A percentile compares a stretch with the other conserved stretches of the same genome.
Conservation (phyloP, 208 protist species). For the Acanthamoeba polyphaga region DNA sequence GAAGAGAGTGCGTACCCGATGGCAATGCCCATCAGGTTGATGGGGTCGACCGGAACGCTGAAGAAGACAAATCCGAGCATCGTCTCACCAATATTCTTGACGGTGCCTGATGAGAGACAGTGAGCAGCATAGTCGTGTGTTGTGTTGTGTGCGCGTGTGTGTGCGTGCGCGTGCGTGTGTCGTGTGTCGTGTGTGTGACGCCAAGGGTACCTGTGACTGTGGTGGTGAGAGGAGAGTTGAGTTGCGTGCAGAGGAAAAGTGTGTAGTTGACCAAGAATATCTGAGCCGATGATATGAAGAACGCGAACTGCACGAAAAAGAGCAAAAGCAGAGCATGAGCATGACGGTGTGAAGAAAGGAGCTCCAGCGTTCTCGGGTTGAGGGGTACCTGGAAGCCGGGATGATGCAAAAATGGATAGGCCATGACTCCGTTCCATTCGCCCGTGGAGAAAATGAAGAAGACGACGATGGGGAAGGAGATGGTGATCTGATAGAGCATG, state of each 20-base stretch:
- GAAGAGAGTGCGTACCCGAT: background rate
- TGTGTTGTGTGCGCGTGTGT: too few species aligned
- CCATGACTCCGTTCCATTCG: background rate
- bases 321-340: too few species aligned
- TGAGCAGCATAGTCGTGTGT: too few species aligned
- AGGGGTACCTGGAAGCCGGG: constrained; percentile 10
- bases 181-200: background rate
- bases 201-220: constrained; percentile 16
- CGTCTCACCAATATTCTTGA: constrained; percentile 15
- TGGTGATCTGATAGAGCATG: constrained; percentile 54
- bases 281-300: constrained; percentile 39
- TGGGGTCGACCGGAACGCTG: background rate
- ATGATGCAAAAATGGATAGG: background rate
- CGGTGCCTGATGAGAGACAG: background rate
- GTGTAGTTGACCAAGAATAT: constrained; percentile 56
- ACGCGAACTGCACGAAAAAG: background rate
- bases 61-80: constrained; percentile 32
- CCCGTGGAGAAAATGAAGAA: background rate
- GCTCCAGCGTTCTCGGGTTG: too few species aligned
- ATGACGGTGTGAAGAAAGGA: too few species aligned
- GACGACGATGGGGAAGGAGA: constrained; percentile 10
- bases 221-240: constrained; percentile 34
- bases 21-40: constrained; percentile 27
- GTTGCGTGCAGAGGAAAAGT: constrained; percentile 1
- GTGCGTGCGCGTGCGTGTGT: too few species aligned